These are phyloP conservation scores for Selaginella tamariscina DNA, from an alignment of 75 land plant genomes.

Conservation along the genomic window DNA sequence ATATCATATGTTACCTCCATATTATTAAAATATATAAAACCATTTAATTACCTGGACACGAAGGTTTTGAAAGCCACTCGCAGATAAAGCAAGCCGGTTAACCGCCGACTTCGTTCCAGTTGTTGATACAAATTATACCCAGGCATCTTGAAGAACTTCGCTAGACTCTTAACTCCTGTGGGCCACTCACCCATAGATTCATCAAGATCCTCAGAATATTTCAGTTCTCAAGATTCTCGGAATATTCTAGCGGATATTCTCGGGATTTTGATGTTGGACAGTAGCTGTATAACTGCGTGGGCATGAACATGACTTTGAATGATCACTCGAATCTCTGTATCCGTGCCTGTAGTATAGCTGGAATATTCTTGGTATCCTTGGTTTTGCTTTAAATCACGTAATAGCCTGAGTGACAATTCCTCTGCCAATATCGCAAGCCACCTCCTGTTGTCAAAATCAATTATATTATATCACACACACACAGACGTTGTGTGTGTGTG, in stretches of 20 bases:
- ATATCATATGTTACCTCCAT: too few species aligned
- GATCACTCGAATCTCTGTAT: slow-evolving; percentile 22
- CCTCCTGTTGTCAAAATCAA: too few species aligned
- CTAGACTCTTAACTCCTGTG: slow-evolving; percentile 4
- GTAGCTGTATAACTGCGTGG: slow-evolving; percentile 19
- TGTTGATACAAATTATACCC: slow-evolving; percentile 15
- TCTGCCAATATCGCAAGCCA: slow-evolving; percentile 24
- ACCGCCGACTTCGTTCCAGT: slow-evolving; percentile 16
- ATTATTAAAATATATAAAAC: too few species aligned
- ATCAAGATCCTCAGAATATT: not conserved
- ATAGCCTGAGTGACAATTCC: slow-evolving; percentile 26
- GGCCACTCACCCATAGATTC: not conserved
- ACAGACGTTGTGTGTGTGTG: too few species aligned
- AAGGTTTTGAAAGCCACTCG: slow-evolving; percentile 27
- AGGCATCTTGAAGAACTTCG: slow-evolving; percentile 16
- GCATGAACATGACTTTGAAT: slow-evolving; percentile 28
- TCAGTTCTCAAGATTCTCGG: not conserved
- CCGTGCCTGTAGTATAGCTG: slow-evolving; percentile 28
- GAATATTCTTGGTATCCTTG: slow-evolving; percentile 19
- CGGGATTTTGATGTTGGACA: slow-evolving; percentile 12
- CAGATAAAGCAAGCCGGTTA: slow-evolving; percentile 24
- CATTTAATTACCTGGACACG: slow-evolving; percentile 24
- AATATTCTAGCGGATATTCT: not conserved
- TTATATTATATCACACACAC: too few species aligned
- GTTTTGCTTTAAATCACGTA: slow-evolving; percentile 22